A percentile compares a stretch with the other conserved stretches of the same genome.
These are phyloP conservation scores for Russula earlei DNA, from an alignment of 768 basidiomycete genomes.

Conservation along the genomic window DNA sequence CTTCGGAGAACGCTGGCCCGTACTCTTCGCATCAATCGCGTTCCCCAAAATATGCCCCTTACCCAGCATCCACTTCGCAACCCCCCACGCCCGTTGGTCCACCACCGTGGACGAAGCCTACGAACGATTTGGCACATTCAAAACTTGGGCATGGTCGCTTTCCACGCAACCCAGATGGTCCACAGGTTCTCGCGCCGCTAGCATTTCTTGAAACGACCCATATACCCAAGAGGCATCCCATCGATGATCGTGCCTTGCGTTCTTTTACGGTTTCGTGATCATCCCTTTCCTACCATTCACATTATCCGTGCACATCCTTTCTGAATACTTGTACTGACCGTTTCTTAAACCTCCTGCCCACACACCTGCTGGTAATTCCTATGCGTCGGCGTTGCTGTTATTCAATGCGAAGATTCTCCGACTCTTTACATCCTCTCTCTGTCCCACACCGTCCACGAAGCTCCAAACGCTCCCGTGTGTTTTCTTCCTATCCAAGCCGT, in stretches of 20 bases:
- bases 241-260: constrained; percentile 65
- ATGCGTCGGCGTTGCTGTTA: background rate
- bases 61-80: constrained; percentile 5
- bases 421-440: background rate
- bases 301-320: constrained; percentile 10
- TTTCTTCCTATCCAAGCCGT: constrained; percentile 6
- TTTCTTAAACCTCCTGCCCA: background rate
- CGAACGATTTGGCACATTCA: constrained; percentile 12
- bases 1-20: constrained; percentile 2
- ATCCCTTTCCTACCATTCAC: background rate
- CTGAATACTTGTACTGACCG: constrained; percentile 11
- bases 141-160: constrained; percentile 19
- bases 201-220: constrained; percentile 52
- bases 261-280: constrained; percentile 34
- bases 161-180: constrained; percentile 12
- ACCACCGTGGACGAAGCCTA: constrained; percentile 15
- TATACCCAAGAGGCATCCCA: constrained; percentile 54
- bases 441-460: constrained; percentile 2
- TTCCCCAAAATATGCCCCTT: constrained; percentile 14
- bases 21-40: constrained; percentile 11
- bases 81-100: constrained; percentile 16
- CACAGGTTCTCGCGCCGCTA: constrained; percentile 44
- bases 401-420: background rate
- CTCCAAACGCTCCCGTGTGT: background rate
- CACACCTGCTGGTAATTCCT: background rate